These are phyloP conservation scores for Calonectria hawksworthii DNA, from an alignment of 2,329 filamentous ascomycete species.

Conservation along the genomic window DNA sequence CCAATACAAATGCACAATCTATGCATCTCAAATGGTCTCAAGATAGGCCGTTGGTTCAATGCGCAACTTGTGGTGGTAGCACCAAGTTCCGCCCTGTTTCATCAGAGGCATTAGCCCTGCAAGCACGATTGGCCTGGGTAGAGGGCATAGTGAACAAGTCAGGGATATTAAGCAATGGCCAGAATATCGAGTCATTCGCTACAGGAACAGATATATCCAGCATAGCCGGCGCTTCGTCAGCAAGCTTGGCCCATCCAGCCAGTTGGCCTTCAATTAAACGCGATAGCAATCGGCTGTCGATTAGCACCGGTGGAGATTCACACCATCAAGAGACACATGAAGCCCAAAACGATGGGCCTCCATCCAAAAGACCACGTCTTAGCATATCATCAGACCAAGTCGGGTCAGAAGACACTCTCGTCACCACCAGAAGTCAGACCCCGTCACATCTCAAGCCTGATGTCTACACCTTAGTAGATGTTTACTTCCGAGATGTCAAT, in stretches of 20 bases:
- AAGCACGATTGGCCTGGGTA: constrained; percentile 2
- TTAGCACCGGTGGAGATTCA: neutral
- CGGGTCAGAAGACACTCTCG: neutral
- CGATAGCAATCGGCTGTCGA: neutral
- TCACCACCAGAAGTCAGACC: neutral
- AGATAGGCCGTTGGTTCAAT: neutral
- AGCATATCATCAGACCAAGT: neutral
- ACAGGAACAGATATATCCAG: neutral
- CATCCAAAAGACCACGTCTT: neutral
- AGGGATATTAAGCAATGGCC: neutral
- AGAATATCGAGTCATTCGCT: neutral
- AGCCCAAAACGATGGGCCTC: neutral
- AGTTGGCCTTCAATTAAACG: neutral
- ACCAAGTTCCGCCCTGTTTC: neutral
- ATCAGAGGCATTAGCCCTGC: neutral
- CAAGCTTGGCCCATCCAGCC: neutral
- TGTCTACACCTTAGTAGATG: constrained; percentile 48
- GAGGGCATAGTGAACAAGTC: neutral
- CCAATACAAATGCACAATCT: neutral
- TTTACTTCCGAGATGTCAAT: constrained; percentile 58
- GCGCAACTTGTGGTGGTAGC: neutral
- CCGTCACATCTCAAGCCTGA: neutral
- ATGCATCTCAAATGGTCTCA: neutral
- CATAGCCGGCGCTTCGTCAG: neutral
- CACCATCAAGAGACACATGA: neutral